Evolutionary conservation across 1,139 yeast genomes (phyloP).

Genomic region (Yamadazyma mexicana): DNA sequence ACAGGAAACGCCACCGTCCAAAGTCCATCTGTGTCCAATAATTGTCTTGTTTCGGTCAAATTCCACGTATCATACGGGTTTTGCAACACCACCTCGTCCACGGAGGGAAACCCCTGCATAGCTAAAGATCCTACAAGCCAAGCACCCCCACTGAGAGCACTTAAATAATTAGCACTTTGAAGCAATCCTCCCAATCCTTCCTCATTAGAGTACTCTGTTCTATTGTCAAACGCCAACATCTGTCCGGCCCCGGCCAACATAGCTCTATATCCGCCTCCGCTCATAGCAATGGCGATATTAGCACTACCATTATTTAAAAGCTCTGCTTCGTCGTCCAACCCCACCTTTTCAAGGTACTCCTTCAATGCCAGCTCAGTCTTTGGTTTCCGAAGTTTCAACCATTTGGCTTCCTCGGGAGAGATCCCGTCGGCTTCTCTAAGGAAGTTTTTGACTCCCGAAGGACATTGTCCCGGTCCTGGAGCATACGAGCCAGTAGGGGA

Average conservation of each 20-base stretch:
- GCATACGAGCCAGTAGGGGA: constrained; percentile 66
- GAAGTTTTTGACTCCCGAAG: constrained; percentile 25
- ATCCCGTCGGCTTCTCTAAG: constrained; percentile 38
- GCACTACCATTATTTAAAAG: constrained; percentile 39
- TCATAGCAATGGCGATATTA: constrained; percentile 70
- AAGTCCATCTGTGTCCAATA: constrained; percentile 25
- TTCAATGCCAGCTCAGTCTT: constrained; percentile 54
- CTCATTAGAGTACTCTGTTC: constrained; percentile 54
- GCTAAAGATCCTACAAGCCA: constrained; percentile 39
- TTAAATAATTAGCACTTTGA: constrained; percentile 37
- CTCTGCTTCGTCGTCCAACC: constrained; percentile 55
- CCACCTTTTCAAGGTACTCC: constrained; percentile 57
- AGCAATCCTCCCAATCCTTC: constrained; percentile 35
- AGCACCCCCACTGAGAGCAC: constrained; percentile 42
- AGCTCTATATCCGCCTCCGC: constrained; percentile 94
- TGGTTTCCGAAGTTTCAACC: constrained; percentile 50
- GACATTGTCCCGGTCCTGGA: constrained; percentile 63
- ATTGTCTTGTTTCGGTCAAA: constrained; percentile 28
- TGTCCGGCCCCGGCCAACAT: constrained; percentile 91
- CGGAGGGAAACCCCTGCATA: constrained; percentile 34
- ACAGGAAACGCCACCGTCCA: constrained; percentile 25
- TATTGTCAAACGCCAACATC: constrained; percentile 72
- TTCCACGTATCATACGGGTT: constrained; percentile 38
- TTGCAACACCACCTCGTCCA: constrained; percentile 33
- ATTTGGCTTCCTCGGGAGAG: constrained; percentile 35